A percentile compares a stretch with the other conserved stretches of the same genome.
phyloP scores from a whole-genome alignment of 768 basidiomycete genomes.

The Hygrocybe punicea region DNA sequence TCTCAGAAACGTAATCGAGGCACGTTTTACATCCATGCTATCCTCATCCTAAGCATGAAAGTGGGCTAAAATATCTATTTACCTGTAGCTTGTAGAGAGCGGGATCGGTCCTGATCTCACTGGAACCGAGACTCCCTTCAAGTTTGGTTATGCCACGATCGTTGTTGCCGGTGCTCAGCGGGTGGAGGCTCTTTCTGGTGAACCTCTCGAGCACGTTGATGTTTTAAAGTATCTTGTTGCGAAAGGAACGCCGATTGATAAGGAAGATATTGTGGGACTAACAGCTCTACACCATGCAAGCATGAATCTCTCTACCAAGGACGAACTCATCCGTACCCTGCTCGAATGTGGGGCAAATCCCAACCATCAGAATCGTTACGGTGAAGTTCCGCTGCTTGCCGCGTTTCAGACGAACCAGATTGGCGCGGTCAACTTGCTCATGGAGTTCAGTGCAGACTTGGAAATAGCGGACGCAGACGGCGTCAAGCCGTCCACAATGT shows the following conservation, averaged over 20 bases:
- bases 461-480: slow-evolving; percentile 41
- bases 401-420: slow-evolving; percentile 33
- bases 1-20: too few species aligned
- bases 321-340: slow-evolving; percentile 37
- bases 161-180: slow-evolving; percentile 43
- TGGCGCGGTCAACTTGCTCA: slow-evolving; percentile 40
- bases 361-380: slow-evolving; percentile 48
- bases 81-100: slow-evolving; percentile 26
- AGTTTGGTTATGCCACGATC: slow-evolving; percentile 42
- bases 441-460: slow-evolving; percentile 50
- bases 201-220: slow-evolving; percentile 28
- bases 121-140: slow-evolving; percentile 42
- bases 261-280: slow-evolving; percentile 45
- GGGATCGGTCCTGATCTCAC: slow-evolving; percentile 37
- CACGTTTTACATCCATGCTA: too few species aligned
- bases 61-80: too few species aligned
- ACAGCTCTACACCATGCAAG: slow-evolving; percentile 51
- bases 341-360: slow-evolving; percentile 48
- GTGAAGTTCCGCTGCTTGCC: slow-evolving; percentile 40
- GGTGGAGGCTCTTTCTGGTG: slow-evolving; percentile 13
- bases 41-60: too few species aligned
- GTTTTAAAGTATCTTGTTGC: slow-evolving; percentile 42
- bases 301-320: slow-evolving; percentile 22
- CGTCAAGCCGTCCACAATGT: slow-evolving; percentile 29
- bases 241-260: slow-evolving; percentile 38